A percentile compares a stretch with the other conserved stretches of the same genome.
Evolutionary conservation across 2,329 filamentous ascomycete species (phyloP).

Genomic region (Colletotrichum higginsianum): DNA sequence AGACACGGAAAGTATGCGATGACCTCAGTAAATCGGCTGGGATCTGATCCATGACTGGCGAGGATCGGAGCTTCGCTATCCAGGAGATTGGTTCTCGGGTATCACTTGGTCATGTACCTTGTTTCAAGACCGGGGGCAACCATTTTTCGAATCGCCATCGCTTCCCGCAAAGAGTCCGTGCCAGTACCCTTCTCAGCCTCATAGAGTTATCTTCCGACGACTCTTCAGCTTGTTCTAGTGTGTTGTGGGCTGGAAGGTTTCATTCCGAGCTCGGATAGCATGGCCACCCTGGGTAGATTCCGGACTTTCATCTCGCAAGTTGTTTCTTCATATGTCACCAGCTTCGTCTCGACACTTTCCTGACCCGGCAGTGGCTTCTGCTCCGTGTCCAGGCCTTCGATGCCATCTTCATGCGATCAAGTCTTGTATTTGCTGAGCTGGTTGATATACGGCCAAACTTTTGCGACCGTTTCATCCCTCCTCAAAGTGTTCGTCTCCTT

Average conservation of each 20-base stretch:
- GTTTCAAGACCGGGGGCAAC: conserved; percentile 40
- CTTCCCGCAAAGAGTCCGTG: conserved; percentile 22
- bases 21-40: conserved; percentile 18
- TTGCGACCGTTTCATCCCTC: conserved; percentile 36
- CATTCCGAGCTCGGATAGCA: conserved; percentile 20
- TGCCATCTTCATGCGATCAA: conserved; percentile 11
- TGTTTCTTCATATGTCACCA: neutral
- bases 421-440: conserved; percentile 22
- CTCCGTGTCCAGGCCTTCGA: neutral
- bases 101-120: conserved; percentile 32
- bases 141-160: conserved; percentile 11
- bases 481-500: conserved; percentile 38
- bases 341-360: conserved; percentile 29
- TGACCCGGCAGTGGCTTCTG: conserved; percentile 8
- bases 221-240: conserved; percentile 28
- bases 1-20: conserved; percentile 37
- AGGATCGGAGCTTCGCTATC: conserved; percentile 23
- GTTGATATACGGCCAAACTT: conserved; percentile 24
- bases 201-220: conserved; percentile 40
- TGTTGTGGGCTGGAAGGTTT: conserved; percentile 21
- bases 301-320: conserved; percentile 2
- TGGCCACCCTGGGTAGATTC: conserved; percentile 19
- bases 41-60: conserved; percentile 15
- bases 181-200: conserved; percentile 21
- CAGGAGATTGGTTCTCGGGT: conserved; percentile 12